Conservation (phyloP, 2,329 filamentous ascomycete species). For the Cladophialophora psammophila region DNA sequence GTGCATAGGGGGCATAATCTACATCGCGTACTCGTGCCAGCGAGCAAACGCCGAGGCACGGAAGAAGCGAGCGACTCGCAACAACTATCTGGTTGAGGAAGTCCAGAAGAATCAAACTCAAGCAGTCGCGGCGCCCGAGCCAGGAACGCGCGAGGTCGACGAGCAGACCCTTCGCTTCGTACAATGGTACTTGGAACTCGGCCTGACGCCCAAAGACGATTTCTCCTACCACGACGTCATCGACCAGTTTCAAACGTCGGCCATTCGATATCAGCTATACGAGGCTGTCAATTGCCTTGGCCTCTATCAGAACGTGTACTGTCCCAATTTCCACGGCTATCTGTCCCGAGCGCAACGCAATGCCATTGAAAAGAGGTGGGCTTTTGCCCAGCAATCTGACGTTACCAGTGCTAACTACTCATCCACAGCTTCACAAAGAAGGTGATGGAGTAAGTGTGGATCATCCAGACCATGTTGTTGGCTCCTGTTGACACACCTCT, state of each 20-base stretch:
- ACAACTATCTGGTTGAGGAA: conserved; percentile 28
- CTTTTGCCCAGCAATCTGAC: not conserved
- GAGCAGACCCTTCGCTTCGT: conserved; percentile 27
- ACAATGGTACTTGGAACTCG: conserved; percentile 31
- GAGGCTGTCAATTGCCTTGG: conserved; percentile 26
- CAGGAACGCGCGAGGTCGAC: conserved; percentile 31
- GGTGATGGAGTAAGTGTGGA: conserved; percentile 28
- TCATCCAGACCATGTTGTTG: not conserved
- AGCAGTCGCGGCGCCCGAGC: conserved; percentile 12
- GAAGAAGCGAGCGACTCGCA: conserved; percentile 25
- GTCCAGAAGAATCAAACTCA: conserved; percentile 30
- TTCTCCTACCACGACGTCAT: conserved; percentile 35
- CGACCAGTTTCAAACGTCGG: conserved; percentile 35
- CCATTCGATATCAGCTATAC: conserved; percentile 35
- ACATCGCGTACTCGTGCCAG: conserved; percentile 17
- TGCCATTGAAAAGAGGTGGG: conserved; percentile 27
- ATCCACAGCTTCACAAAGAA: conserved; percentile 23
- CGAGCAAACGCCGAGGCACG: conserved; percentile 17
- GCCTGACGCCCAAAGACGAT: conserved; percentile 29
- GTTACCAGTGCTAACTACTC: not conserved
- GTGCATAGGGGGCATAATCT: conserved; percentile 27
- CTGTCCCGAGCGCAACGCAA: conserved; percentile 27
- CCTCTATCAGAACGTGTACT: conserved; percentile 29
- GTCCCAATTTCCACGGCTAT: conserved; percentile 35
- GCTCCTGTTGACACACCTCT: not conserved